Conservation (phyloP, 768 basidiomycete genomes). For the Dentipellis fragilis region DNA sequence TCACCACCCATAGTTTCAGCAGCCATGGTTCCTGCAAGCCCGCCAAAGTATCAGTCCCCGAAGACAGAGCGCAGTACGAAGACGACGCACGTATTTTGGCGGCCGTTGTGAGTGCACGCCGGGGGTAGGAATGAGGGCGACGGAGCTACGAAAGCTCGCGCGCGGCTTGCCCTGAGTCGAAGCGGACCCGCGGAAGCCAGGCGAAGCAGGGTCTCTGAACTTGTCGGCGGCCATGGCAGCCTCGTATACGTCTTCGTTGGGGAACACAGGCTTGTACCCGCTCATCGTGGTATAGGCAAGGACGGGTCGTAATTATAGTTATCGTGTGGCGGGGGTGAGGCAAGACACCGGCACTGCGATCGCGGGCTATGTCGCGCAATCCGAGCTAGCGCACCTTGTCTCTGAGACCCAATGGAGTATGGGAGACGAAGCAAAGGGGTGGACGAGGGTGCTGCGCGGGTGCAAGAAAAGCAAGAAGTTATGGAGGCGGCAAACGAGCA, state of each 20-base stretch:
- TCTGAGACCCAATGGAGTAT: too few species aligned
- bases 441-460: too few species aligned
- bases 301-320: too few species aligned
- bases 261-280: not conserved
- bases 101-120: not conserved
- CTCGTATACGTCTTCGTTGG: not conserved
- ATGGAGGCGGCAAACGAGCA: too few species aligned
- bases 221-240: not conserved
- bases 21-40: slow-evolving; percentile 2
- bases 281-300: not conserved
- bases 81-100: slow-evolving; percentile 2
- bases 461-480: too few species aligned
- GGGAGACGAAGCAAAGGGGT: too few species aligned
- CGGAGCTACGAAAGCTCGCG: not conserved
- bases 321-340: too few species aligned
- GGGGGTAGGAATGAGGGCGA: slow-evolving; percentile 1
- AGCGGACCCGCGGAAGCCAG: not conserved
- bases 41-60: not conserved
- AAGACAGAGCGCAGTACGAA: not conserved
- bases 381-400: too few species aligned
- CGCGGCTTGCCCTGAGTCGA: not conserved
- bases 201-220: not conserved
- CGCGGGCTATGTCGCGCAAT: too few species aligned
- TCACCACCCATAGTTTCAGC: slow-evolving; percentile 4
- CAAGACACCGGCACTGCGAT: too few species aligned